A percentile compares a stretch with the other conserved stretches of the same genome.
These are phyloP conservation scores for Talaromyces funiculosus DNA, from an alignment of 2,329 filamentous ascomycete genomes.

Conservation along the genomic window DNA sequence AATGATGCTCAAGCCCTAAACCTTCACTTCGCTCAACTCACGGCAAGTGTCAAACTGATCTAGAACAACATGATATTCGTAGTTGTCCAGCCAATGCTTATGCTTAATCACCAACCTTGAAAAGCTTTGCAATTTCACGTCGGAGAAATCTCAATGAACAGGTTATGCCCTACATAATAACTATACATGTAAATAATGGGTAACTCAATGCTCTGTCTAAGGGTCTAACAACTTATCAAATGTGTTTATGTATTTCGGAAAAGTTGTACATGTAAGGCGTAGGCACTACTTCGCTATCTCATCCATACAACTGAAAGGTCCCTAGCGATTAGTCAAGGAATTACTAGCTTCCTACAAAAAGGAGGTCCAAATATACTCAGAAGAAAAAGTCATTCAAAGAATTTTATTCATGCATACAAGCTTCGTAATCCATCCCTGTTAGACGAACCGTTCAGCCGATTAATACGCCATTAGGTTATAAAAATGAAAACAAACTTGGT, in stretches of 20 bases:
- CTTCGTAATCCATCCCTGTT: constrained; percentile 8
- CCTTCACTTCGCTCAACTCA: not conserved
- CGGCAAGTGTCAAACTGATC: no score
- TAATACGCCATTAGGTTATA: constrained; percentile 9
- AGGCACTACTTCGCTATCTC: no score
- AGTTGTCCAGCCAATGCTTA: no score
- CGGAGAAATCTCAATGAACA: no score
- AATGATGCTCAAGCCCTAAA: not conserved
- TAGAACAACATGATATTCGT: no score
- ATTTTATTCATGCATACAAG: constrained; percentile 6
- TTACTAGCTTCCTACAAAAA: not conserved
- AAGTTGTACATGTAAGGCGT: no score
- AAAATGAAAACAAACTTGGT: not conserved
- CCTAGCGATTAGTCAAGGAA: not conserved
- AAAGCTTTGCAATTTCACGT: no score
- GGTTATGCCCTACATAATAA: no score
- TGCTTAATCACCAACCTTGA: no score
- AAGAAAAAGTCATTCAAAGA: not conserved
- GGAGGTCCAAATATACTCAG: not conserved
- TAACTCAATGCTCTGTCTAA: not conserved
- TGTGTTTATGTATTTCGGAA: no score
- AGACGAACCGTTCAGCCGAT: constrained; percentile 5
- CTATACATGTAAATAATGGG: no score
- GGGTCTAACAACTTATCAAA: not conserved
- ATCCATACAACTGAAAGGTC: not conserved